phyloP scores from a whole-genome alignment of 768 basidiomycete species.

The Goffeauzyma gilvescens region DNA sequence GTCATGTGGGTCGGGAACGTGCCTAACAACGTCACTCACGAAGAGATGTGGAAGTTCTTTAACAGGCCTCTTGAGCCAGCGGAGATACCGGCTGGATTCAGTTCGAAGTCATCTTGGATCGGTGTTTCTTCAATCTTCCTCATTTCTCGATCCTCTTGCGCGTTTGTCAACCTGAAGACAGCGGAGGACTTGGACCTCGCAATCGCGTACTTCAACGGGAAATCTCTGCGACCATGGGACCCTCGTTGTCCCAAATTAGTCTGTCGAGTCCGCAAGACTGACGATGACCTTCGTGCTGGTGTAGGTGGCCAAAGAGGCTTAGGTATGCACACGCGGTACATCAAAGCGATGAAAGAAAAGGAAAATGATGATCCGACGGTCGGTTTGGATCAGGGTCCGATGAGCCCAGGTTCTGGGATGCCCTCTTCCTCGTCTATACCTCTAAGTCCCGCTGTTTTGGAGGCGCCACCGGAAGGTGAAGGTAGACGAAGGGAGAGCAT shows the following conservation, averaged over 20 bases:
- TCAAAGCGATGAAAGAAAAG: conserved; percentile 41
- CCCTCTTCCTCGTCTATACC: neutral
- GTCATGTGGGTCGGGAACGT: conserved; percentile 96
- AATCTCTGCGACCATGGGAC: conserved; percentile 49
- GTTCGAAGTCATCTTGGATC: conserved; percentile 19
- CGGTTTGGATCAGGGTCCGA: neutral
- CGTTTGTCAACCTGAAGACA: conserved; percentile 71
- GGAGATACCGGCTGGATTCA: conserved; percentile 9
- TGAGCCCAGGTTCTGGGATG: neutral
- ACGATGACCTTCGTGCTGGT: conserved; percentile 72
- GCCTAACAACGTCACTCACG: conserved; percentile 46
- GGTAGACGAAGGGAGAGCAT: conserved; percentile 19
- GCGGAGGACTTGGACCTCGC: conserved; percentile 47
- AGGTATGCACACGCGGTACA: conserved; percentile 65
- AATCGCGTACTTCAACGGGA: conserved; percentile 54
- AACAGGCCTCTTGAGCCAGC: conserved; percentile 31
- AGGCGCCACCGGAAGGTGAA: conserved; percentile 24
- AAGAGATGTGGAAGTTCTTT: conserved; percentile 76
- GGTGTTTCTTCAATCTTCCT: conserved; percentile 75
- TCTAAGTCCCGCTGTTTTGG: conserved; percentile 8
- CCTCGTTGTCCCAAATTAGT: conserved; percentile 56
- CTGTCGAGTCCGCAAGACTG: conserved; percentile 58
- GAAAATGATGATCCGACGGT: conserved; percentile 28
- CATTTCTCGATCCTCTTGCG: conserved; percentile 85
- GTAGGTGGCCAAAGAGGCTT: conserved; percentile 78